phyloP scores from a whole-genome alignment of 2,329 filamentous ascomycete genomes.

The Diaporthe ilicicola region DNA sequence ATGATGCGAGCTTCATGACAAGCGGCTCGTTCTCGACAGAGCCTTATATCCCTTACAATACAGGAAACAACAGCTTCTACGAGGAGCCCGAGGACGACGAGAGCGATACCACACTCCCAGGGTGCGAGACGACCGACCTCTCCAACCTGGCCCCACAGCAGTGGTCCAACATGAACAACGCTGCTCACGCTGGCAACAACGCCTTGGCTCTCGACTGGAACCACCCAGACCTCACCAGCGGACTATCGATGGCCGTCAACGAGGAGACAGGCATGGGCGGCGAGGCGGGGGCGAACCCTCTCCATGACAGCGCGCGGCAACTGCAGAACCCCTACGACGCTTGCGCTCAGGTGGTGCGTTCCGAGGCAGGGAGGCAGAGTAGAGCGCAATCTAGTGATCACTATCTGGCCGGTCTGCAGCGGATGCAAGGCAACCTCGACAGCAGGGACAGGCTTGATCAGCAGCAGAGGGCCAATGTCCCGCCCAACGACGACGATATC shows the following conservation, averaged over 20 bases:
- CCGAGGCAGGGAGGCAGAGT: constrained; percentile 25
- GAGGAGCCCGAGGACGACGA: constrained; percentile 32
- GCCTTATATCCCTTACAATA: constrained; percentile 39
- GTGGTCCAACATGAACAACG: constrained; percentile 29
- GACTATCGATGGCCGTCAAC: constrained; percentile 26
- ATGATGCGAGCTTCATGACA: constrained; percentile 41
- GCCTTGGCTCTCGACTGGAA: constrained; percentile 28
- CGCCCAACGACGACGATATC: constrained; percentile 7
- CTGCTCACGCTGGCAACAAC: constrained; percentile 18
- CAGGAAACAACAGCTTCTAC: constrained; percentile 26
- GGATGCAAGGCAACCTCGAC: constrained; percentile 10
- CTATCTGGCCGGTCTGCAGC: constrained; percentile 25
- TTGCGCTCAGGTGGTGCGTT: constrained; percentile 28
- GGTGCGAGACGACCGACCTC: constrained; percentile 23
- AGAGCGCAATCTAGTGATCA: constrained; percentile 23
- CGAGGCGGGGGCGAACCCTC: background rate
- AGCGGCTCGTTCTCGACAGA: constrained; percentile 35
- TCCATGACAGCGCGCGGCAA: constrained; percentile 27
- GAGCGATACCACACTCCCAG: constrained; percentile 32
- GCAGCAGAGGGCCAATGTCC: background rate
- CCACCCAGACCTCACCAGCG: constrained; percentile 28
- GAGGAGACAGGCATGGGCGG: constrained; percentile 22
- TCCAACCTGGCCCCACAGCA: constrained; percentile 23
- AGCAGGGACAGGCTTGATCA: background rate
- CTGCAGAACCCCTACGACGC: constrained; percentile 30